A percentile compares a stretch with the other conserved stretches of the same genome.
Conservation (phyloP, 2,329 filamentous ascomycete genomes). For the Monilinia vaccinii-corymbosi region DNA sequence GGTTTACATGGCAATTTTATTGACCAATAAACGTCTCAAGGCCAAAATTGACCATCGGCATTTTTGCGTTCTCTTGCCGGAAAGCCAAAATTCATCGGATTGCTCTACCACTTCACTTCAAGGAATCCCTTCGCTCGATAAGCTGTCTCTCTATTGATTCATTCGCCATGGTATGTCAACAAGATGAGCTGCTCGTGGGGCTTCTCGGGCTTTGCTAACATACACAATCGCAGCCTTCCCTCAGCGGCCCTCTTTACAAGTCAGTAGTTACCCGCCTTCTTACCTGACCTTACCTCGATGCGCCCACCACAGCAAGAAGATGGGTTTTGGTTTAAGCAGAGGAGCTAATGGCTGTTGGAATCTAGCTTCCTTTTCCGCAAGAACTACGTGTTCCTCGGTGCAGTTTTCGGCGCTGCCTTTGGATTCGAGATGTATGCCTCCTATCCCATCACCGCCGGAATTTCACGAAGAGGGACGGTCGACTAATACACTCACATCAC, state of each 20-base stretch:
- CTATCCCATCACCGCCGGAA: not conserved
- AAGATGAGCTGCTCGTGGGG: no score
- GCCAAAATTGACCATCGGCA: constrained; percentile 10
- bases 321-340: not conserved
- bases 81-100: constrained; percentile 8
- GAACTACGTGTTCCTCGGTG: constrained; percentile 80
- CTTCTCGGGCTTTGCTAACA: not conserved
- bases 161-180: constrained; percentile 7
- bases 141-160: not conserved
- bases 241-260: constrained; percentile 27
- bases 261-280: no score
- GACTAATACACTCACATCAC: constrained; percentile 16
- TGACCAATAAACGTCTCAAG: no score
- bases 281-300: constrained; percentile 12
- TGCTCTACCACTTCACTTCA: constrained; percentile 1
- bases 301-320: not conserved
- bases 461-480: not conserved
- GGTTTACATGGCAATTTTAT: not conserved
- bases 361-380: constrained; percentile 71
- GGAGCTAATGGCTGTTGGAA: constrained; percentile 12
- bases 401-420: constrained; percentile 82
- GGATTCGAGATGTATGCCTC: constrained; percentile 79
- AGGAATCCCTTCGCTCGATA: constrained; percentile 4
- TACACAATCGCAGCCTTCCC: constrained; percentile 1
- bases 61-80: constrained; percentile 8